Conservation (phyloP, 2,329 filamentous ascomycete species). For the Fusarium musae region DNA sequence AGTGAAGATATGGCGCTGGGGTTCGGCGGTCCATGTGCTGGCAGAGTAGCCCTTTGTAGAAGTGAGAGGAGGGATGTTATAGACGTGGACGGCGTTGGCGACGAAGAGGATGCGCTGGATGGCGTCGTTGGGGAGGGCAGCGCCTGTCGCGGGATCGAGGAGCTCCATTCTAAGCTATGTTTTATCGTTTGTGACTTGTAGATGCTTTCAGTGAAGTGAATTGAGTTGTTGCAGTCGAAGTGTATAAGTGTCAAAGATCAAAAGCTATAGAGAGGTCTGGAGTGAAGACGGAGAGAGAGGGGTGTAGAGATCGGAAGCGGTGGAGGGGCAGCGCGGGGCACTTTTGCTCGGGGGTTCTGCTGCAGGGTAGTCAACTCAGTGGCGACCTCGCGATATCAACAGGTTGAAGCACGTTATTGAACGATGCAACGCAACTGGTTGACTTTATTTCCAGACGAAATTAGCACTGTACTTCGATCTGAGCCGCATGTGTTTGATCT, state of each 20-base stretch:
- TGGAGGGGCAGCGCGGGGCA: conserved; percentile 40
- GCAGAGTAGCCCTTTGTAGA: conserved; percentile 84
- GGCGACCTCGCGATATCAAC: neutral
- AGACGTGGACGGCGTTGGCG: conserved; percentile 80
- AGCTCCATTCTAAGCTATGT: conserved; percentile 62
- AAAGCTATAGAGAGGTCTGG: neutral
- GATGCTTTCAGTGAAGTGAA: neutral
- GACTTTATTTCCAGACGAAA: neutral
- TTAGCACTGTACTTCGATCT: neutral
- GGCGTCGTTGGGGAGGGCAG: conserved; percentile 75
- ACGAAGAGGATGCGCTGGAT: conserved; percentile 89
- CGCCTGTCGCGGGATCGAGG: conserved; percentile 77
- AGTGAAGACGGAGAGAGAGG: conserved; percentile 22
- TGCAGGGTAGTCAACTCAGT: conserved; percentile 28
- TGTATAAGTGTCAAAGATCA: neutral
- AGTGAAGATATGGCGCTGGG: conserved; percentile 83
- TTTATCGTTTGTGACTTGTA: neutral
- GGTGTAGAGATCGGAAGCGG: conserved; percentile 19
- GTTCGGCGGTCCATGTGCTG: conserved; percentile 77
- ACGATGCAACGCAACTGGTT: conserved; percentile 30
- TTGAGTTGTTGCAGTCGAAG: neutral
- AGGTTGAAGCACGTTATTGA: conserved; percentile 20
- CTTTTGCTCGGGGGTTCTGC: neutral
- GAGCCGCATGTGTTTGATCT: neutral
- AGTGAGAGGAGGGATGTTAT: conserved; percentile 83